These are phyloP conservation scores for Penicilliopsis zonata DNA, from an alignment of 495 filamentous ascomycete genomes.

Conservation along the genomic window DNA sequence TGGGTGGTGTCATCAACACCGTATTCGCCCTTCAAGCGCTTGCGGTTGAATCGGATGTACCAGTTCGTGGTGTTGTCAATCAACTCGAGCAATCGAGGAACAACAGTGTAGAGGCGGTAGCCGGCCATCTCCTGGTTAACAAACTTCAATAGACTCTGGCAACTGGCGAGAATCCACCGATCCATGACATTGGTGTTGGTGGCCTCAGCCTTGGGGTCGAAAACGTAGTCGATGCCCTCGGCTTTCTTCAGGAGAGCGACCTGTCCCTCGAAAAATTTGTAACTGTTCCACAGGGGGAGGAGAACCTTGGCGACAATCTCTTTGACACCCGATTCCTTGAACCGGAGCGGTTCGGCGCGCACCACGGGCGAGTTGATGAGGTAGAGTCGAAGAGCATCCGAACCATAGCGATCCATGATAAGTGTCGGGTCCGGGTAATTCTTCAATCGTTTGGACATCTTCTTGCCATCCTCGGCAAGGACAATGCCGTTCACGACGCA, in stretches of 20 bases:
- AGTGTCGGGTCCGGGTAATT: constrained; percentile 89
- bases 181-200: constrained; percentile 92
- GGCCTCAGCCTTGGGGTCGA: constrained; percentile 59
- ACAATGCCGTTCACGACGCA: constrained; percentile 97
- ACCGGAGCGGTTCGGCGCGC: constrained; percentile 78
- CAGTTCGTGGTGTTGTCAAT: constrained; percentile 97
- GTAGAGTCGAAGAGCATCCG: constrained; percentile 88
- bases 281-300: constrained; percentile 92
- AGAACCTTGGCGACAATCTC: constrained; percentile 92
- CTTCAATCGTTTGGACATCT: constrained; percentile 97
- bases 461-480: constrained; percentile 91
- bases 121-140: constrained; percentile 92
- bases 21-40: constrained; percentile 87
- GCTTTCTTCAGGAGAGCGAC: constrained; percentile 87
- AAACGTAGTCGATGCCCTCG: constrained; percentile 63
- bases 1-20: constrained; percentile 80
- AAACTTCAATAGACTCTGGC: constrained; percentile 84
- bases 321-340: constrained; percentile 89
- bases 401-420: constrained; percentile 81
- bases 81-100: constrained; percentile 73
- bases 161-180: constrained; percentile 87
- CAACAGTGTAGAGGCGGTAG: constrained; percentile 89
- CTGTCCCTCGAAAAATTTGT: constrained; percentile 96
- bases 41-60: constrained; percentile 99
- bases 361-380: constrained; percentile 97